A percentile compares a stretch with the other conserved stretches of the same genome.
phyloP scores from a whole-genome alignment of 2,329 filamentous ascomycete genomes.

The Aureobasidium sp. region DNA sequence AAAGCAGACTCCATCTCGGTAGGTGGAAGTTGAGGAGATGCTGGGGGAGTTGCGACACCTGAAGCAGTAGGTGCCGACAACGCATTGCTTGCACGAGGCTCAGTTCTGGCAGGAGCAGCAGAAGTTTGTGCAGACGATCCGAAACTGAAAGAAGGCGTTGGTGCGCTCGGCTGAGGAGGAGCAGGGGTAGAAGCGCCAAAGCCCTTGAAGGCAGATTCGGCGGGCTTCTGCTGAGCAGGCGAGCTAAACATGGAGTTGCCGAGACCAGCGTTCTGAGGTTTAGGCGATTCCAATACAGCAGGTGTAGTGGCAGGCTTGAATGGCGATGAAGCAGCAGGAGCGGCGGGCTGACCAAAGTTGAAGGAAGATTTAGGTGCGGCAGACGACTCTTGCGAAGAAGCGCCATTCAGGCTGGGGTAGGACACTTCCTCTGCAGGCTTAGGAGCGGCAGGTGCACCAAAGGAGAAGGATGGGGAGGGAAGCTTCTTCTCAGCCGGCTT shows the following conservation, averaged over 20 bases:
- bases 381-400: background rate
- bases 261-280: background rate
- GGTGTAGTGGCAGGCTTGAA: background rate
- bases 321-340: background rate
- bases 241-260: background rate
- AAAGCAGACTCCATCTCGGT: background rate
- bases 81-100: background rate
- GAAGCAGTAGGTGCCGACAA: background rate
- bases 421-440: background rate
- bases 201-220: constrained; percentile 2
- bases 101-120: background rate
- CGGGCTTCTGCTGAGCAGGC: background rate
- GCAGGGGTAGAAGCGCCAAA: constrained; percentile 1
- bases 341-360: background rate
- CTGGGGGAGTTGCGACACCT: constrained; percentile 1
- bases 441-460: background rate
- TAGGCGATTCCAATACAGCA: background rate
- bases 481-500: constrained; percentile 8
- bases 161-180: background rate
- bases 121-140: background rate
- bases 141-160: background rate
- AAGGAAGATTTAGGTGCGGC: background rate
- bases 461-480: background rate
- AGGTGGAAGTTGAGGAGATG: background rate
- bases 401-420: background rate